Percentiles rank a stretch among this genome's conserved stretches.
These are phyloP conservation scores for Trypanosoma congolense DNA, from an alignment of 208 protist species.

Conservation along the genomic window DNA sequence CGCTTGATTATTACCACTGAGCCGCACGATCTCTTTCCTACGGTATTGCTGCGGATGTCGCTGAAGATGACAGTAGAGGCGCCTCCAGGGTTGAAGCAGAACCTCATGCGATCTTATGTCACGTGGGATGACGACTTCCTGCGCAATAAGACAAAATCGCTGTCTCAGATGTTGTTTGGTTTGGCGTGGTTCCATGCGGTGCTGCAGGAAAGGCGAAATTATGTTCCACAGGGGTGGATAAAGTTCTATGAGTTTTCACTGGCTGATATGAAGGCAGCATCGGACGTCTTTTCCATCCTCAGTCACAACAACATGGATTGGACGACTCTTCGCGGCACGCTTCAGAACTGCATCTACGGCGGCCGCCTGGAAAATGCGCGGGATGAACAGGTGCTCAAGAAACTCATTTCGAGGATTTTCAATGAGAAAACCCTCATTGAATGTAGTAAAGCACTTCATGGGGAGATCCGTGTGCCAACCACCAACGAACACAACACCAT, in stretches of 20 bases:
- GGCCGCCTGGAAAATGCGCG: conserved; percentile 92
- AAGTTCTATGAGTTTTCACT: conserved; percentile 97
- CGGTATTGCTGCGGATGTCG: conserved; percentile 91
- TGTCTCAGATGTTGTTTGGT: conserved; percentile 85
- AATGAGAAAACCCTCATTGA: conserved; percentile 47
- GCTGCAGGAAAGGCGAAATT: conserved; percentile 95
- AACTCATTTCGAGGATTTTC: conserved; percentile 81
- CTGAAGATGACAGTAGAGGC: conserved; percentile 95
- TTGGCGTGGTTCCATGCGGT: conserved; percentile 96
- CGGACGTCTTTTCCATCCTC: conserved; percentile 76
- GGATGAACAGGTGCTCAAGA: conserved; percentile 83
- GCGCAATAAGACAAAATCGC: conserved; percentile 26
- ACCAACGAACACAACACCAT: conserved; percentile 50
- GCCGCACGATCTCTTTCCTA: conserved; percentile 88
- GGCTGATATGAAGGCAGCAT: conserved; percentile 91
- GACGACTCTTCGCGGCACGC: conserved; percentile 87
- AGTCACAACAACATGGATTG: conserved; percentile 64
- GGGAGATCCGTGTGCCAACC: conserved; percentile 40
- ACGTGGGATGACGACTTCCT: conserved; percentile 74
- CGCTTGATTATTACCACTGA: conserved; percentile 95
- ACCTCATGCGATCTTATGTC: conserved; percentile 91
- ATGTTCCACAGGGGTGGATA: conserved; percentile 96
- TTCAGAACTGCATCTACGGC: conserved; percentile 94
- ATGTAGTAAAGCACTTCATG: conserved; percentile 31
- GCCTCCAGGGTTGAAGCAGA: conserved; percentile 94